Base-by-base conservation (phyloP, 352 stramenopile genomes). In the Phytophthora lateralis region DNA sequence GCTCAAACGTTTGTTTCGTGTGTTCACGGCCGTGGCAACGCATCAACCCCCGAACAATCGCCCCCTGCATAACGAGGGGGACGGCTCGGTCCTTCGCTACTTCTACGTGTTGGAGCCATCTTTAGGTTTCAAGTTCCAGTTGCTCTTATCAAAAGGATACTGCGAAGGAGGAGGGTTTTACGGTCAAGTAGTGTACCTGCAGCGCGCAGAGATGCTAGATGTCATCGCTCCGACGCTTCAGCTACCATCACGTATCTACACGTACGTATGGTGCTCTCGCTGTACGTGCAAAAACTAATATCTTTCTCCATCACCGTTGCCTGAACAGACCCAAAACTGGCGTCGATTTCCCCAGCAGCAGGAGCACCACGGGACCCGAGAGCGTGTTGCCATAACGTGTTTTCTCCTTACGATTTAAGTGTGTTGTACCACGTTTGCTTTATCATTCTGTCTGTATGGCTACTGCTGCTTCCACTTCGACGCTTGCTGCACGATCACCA, bases 41-140 rank as follows among this genome's bases (percentile, higher is more conserved):
- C 45, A 62, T 24, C 44, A 43, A 29, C 32, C 57, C 39, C 50
- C 44, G 6, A 71, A 32, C 20, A 57, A 66, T 30, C 62, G 32
- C 15, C 48, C 62, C 10, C 37, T 61, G 18, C 43, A 59, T 43
- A 48, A 50, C 29, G 43, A 88, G 51, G 77, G 45, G 14, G 26
- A 21, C 11, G 49, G 80, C 30, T 54, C 64, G 24, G 89, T 89
- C 14, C 55, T 96, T 41, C 70, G 73, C n/a, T 86, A 82, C 51
- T 89, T 93, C 41, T 96, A 94, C 69, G 69, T 96, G 41, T 70
- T 94, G 11, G 73, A 90, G 56, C 80, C 88, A 14, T 89, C 72
- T 2, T 63, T 93, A 51, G 87, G 81, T 57, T 67, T 95, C 43
- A 93, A 92, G 58, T 58, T 94, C 46, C 66, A 90, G 17, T 39